Evolutionary conservation across 768 basidiomycete genomes (phyloP), one percentile per base, ranked within the genome.

Genomic region (Tulasnella sp.): DNA sequence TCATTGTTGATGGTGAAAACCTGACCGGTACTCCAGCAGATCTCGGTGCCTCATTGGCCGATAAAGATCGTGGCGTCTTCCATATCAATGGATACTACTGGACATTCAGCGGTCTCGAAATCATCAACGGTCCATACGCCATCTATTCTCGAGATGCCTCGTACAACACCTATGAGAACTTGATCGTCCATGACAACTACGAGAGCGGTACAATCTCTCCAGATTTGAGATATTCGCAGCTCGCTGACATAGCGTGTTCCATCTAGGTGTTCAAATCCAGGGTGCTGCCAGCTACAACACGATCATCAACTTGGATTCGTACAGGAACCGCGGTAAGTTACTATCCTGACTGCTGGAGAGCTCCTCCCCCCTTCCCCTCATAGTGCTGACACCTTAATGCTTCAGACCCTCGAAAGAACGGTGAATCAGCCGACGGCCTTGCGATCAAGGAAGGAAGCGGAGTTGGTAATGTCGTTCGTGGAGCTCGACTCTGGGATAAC

Each of bases 81-180:
- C 75, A 76, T 25, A 69, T 76, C 52, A 40, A 76, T 31, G 75
- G 58, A 29, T 38, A 74, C 67, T 76, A 76, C 36, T 76, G 75
- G 75, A 76, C 49, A 19, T 34, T 76, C 45, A 69, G 45, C 64
- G 75, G 75, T 71, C 75, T 76, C 19, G 75, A 76, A 49, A 52
- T 76, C 68, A 76, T 76, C 25, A 38, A 76, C 67, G 75, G 75
- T 7, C 64, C 75, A 9, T 76, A 76, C 29, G 75, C 36, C 67
- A 31, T 76, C 29, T 76, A 76, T 31, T 29, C 75, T 74, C 64
- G 75, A 17, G 75, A 76, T 25, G 37, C 75, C 2, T 68, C 64
- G 58, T 34, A 76, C 69, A 76, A 76, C 67, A 76, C 73, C 75
- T 76, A 76, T 38, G 64, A 69, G 40, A 76, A 76, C 67, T 70